Evolutionary conservation across 1,139 yeast genomes (phyloP), one percentile per base, ranked within the genome.

Genomic region (Zygosaccharomyces pseudobailii): DNA sequence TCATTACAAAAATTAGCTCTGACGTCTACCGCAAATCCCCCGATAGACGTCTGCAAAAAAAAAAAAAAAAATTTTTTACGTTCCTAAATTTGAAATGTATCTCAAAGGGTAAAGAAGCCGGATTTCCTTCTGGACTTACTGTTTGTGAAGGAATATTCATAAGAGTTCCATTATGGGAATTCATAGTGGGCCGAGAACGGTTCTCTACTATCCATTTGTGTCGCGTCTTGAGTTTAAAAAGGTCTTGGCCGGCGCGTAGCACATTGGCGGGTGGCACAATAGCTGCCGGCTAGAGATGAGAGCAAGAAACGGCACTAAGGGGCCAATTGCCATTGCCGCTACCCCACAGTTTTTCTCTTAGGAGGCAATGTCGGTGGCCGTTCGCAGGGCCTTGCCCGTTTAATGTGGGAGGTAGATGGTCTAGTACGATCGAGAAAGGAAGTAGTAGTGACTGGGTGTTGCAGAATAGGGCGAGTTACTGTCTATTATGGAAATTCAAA

Each of bases 181-280:
- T 28, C 17, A 31, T 21, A 38, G 9, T 27, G 41, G 34, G 41
- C 32, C 41, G 41, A 38, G 41, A 38, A 38, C 32, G 30, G 41
- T 28, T 13, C 13, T n/a, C 33, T n/a, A 19, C 9, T 30, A 19
- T 30, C 33, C 13, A 6, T 30, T 30, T 38, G 20, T 23, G 33
- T 38, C 22, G 24, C 41, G 24, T 27, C 34, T 34, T 17, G 41
- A 38, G 20, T 38, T 25, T 22, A 17, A 27, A 38, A 27, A 33
- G n/a, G 41, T 20, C 34, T 19, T 9, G 17, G 24, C 19, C 31
- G 28, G 28, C 19, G 10, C 31, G 24, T 10, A 22, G 19, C 21
- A 36, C 23, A 8, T 28, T n/a, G 30, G 25, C 6, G 9, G 13
- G 21, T 5, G 10, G 20, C 22, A 17, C 8, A 21, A 19, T 38